Evolutionary conservation across 2,329 filamentous ascomycete genomes (phyloP).

Genomic region (Coniochaeta hoffmannii): DNA sequence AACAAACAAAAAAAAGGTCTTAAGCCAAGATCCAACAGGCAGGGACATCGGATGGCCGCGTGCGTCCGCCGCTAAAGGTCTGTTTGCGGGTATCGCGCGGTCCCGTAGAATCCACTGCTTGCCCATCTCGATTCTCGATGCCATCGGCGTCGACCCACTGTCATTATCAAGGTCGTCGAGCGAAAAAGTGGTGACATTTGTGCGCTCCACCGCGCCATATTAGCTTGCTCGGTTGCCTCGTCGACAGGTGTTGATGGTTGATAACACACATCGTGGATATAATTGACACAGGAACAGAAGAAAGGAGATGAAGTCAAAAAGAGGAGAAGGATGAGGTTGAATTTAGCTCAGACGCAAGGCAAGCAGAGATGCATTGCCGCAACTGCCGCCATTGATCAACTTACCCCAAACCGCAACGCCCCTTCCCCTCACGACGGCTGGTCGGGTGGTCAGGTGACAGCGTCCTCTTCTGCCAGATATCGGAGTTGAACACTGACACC

Average conservation of each 20-base stretch:
- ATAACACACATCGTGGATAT: neutral
- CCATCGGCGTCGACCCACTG: neutral
- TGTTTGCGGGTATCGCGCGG: neutral
- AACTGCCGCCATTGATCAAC: neutral
- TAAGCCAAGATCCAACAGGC: too few species aligned
- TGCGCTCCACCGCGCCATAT: neutral
- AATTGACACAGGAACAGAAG: neutral
- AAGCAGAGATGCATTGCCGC: neutral
- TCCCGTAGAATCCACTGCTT: neutral
- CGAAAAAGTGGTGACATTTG: neutral
- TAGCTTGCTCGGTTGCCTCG: neutral
- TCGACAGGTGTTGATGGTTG: neutral
- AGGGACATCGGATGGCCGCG: neutral
- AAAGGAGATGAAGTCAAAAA: neutral
- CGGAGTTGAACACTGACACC: neutral
- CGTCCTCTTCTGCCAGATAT: neutral
- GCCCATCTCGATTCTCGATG: neutral
- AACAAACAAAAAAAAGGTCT: too few species aligned
- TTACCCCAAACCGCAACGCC: neutral
- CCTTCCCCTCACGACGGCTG: neutral
- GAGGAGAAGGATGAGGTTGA: constrained; percentile 9
- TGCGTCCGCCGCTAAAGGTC: neutral
- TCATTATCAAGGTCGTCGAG: neutral
- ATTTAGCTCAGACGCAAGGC: constrained; percentile 6
- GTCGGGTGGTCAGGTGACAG: neutral